phyloP scores from a whole-genome alignment of 2,329 filamentous ascomycete species.

The Sarocladium brachiariae region DNA sequence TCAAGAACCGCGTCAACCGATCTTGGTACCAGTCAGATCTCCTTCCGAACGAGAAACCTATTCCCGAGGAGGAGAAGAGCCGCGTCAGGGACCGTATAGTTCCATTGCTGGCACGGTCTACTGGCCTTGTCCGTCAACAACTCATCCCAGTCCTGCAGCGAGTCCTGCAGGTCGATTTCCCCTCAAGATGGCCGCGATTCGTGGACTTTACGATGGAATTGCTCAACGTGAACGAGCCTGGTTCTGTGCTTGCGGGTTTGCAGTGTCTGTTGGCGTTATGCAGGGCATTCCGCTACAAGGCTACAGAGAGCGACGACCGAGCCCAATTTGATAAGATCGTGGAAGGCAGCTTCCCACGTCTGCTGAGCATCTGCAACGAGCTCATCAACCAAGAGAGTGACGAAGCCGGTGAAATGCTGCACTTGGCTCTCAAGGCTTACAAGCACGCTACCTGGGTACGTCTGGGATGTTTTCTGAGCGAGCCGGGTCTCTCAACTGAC shows the following conservation, averaged over 20 bases:
- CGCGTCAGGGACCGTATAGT: constrained; percentile 83
- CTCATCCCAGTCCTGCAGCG: constrained; percentile 92
- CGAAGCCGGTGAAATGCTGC: constrained; percentile 94
- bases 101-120: constrained; percentile 76
- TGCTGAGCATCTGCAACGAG: constrained; percentile 80
- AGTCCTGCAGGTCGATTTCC: constrained; percentile 93
- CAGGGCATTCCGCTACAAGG: constrained; percentile 91
- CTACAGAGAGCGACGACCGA: constrained; percentile 65
- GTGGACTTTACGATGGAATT: constrained; percentile 88
- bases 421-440: constrained; percentile 90
- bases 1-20: constrained; percentile 94
- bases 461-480: not conserved
- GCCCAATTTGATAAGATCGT: constrained; percentile 93
- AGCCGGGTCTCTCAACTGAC: constrained; percentile 19
- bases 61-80: constrained; percentile 83
- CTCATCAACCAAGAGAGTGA: constrained; percentile 85
- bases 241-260: constrained; percentile 84
- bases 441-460: constrained; percentile 93
- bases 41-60: constrained; percentile 62
- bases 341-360: constrained; percentile 79
- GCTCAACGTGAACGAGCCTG: constrained; percentile 76
- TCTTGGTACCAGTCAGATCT: constrained; percentile 81
- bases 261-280: constrained; percentile 94
- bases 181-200: constrained; percentile 87
- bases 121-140: constrained; percentile 79